Evolutionary conservation across 768 basidiomycete genomes (phyloP).

Genomic region (Galerina marginata): DNA sequence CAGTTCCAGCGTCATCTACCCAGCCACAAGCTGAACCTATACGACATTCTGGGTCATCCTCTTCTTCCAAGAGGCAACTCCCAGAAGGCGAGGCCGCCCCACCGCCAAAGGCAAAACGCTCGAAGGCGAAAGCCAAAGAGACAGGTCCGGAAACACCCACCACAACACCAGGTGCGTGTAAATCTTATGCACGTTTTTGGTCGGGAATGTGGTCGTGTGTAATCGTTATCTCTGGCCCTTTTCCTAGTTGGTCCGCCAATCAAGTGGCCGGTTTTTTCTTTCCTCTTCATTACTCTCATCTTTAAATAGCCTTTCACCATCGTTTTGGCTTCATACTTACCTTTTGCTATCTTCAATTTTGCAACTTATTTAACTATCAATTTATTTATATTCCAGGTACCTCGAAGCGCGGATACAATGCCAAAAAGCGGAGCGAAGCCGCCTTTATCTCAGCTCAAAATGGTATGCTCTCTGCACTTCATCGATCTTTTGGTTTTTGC

Average conservation of each 20-base stretch:
- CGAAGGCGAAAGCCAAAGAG: constrained; percentile 53
- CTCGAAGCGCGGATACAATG: constrained; percentile 70
- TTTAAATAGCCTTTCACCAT: constrained; percentile 15
- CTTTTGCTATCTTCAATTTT: constrained; percentile 9
- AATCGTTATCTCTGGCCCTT: constrained; percentile 9
- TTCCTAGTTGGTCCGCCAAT: constrained; percentile 6
- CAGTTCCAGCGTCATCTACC: constrained; percentile 3
- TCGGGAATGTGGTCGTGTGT: constrained; percentile 2
- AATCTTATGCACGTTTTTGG: constrained; percentile 14
- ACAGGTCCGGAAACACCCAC: constrained; percentile 25
- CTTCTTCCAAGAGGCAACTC: constrained; percentile 36
- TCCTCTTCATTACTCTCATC: constrained; percentile 5
- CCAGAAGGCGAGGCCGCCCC: constrained; percentile 45
- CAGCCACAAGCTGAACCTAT: constrained; percentile 6
- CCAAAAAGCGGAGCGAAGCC: constrained; percentile 76
- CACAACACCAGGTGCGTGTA: constrained; percentile 28
- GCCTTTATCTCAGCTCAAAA: constrained; percentile 69
- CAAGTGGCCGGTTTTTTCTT: background rate
- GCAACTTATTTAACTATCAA: background rate
- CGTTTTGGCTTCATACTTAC: background rate
- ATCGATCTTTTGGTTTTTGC: background rate
- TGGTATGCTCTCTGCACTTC: constrained; percentile 45
- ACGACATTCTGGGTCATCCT: constrained; percentile 14
- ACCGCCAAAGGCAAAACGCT: constrained; percentile 36
- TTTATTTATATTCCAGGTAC: constrained; percentile 32